Base-by-base conservation (phyloP, 257 asterid genomes). In the Rhazya stricta region DNA sequence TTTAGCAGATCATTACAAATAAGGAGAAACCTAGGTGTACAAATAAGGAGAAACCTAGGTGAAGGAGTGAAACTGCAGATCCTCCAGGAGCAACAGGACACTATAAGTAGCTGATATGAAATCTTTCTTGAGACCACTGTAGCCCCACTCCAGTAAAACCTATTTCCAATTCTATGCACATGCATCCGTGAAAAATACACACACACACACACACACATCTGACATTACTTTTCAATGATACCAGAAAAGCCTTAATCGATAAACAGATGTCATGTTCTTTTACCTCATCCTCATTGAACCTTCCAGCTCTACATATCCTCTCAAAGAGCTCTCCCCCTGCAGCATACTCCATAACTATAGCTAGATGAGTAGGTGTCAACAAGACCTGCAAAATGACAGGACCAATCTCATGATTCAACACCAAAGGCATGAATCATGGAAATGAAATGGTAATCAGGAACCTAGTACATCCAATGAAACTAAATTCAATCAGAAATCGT, bases 261-360 rank as follows among this genome's bases (percentile, higher is more conserved):
- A 54, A 51, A 9, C 25, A 36, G 30, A 0, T 23, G 21, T 41
- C 61, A 45, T 46, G 39, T 68, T 11, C 18, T 37, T 51, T 67
- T 77, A 81, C 84, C 84, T 84, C 88, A 46, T 79, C 80, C 74
- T 84, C 88, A 60, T 81, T 84, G 82, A 84, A 79, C 69, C 80
- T 79, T 74, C 85, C 88, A 43, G 83, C 84, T 43, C 61, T 79
- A 67, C 81, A 74, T 75, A 84, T 84, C 77, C 88, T 79, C 27
- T 48, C 80, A 77, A 84, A 84, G 73, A 84, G 88, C 37, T 84
- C 88, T 69, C 88, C 88, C 71, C 88, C 88, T 0, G 85, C 82
- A 25, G 88, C 88, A 79, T 81, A 84, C 82, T 84, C 88, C 88
- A 84, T 84, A 29, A 84, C 88, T 57, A 84, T 81, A 50, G 85